phyloP scores from a whole-genome alignment of 2,329 filamentous ascomycete species.

The Xylariaceae sp. region DNA sequence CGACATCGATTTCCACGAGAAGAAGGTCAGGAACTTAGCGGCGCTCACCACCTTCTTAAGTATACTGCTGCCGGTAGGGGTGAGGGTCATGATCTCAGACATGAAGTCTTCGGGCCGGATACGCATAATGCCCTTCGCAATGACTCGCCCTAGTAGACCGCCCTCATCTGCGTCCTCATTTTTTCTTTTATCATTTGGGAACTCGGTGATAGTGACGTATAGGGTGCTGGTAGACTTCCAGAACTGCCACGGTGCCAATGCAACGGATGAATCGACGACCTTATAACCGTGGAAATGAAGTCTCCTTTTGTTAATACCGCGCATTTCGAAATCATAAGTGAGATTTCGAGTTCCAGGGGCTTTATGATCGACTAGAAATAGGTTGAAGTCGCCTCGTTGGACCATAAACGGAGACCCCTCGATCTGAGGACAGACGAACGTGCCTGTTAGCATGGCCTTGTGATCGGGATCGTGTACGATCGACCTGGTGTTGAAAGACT shows the following conservation, averaged over 20 bases:
- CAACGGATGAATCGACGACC: conserved; percentile 61
- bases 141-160: conserved; percentile 46
- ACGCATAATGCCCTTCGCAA: conserved; percentile 63
- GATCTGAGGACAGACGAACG: conserved; percentile 58
- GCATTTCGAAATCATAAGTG: conserved; percentile 65
- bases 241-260: conserved; percentile 57
- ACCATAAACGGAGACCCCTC: conserved; percentile 64
- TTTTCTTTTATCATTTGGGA: conserved; percentile 27
- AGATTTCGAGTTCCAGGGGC: conserved; percentile 61
- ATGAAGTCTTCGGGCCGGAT: conserved; percentile 58
- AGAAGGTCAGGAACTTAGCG: conserved; percentile 57
- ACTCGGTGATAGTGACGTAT: conserved; percentile 60
- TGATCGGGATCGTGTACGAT: conserved; percentile 53
- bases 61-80: conserved; percentile 51
- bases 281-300: conserved; percentile 66
- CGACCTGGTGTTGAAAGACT: conserved; percentile 55
- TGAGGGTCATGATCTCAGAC: conserved; percentile 57
- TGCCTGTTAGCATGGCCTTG: conserved; percentile 58
- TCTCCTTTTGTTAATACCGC: conserved; percentile 52
- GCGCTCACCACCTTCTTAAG: conserved; percentile 49
- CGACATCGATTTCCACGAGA: conserved; percentile 54
- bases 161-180: conserved; percentile 40
- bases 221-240: conserved; percentile 66
- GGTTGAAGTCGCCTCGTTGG: conserved; percentile 57
- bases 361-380: conserved; percentile 57